These are phyloP conservation scores for Trichophyton simii DNA, from an alignment of 2,329 filamentous ascomycete genomes.

Conservation along the genomic window DNA sequence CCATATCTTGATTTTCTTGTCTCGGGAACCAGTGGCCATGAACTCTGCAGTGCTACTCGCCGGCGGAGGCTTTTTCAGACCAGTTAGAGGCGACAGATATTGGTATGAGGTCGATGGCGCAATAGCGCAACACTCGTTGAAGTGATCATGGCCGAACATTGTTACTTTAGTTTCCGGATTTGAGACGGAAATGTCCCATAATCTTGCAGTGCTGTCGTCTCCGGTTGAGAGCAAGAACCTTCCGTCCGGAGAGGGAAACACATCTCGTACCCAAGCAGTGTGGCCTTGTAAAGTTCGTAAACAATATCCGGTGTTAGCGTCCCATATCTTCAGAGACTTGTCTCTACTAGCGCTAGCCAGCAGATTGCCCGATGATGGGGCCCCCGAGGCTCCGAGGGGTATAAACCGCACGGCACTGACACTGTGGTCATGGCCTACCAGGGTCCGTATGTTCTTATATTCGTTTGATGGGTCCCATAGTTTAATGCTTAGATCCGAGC, in stretches of 20 bases:
- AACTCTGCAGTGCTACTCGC: constrained; percentile 68
- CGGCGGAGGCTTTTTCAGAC: constrained; percentile 68
- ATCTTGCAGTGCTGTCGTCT: constrained; percentile 64
- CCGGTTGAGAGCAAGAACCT: constrained; percentile 71
- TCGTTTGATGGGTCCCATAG: constrained; percentile 86
- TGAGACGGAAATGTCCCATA: constrained; percentile 66
- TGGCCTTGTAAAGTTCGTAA: constrained; percentile 82
- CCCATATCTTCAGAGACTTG: constrained; percentile 77
- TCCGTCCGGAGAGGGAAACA: constrained; percentile 70
- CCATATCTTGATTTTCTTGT: constrained; percentile 86
- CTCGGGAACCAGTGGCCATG: constrained; percentile 74
- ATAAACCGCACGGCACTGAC: constrained; percentile 83
- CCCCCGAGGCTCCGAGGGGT: constrained; percentile 65
- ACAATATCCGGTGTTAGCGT: constrained; percentile 84
- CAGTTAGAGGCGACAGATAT: constrained; percentile 65
- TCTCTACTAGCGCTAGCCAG: constrained; percentile 79
- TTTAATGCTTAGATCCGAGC: constrained; percentile 83
- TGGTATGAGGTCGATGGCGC: constrained; percentile 67
- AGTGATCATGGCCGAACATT: constrained; percentile 75
- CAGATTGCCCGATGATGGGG: constrained; percentile 67
- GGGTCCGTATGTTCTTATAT: constrained; percentile 87
- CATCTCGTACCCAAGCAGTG: constrained; percentile 80
- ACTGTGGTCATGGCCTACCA: constrained; percentile 84
- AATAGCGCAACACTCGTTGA: constrained; percentile 73
- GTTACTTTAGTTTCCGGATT: constrained; percentile 57